Conservation (phyloP, 1,139 yeast genomes). For the Eremothecium gossypii region DNA sequence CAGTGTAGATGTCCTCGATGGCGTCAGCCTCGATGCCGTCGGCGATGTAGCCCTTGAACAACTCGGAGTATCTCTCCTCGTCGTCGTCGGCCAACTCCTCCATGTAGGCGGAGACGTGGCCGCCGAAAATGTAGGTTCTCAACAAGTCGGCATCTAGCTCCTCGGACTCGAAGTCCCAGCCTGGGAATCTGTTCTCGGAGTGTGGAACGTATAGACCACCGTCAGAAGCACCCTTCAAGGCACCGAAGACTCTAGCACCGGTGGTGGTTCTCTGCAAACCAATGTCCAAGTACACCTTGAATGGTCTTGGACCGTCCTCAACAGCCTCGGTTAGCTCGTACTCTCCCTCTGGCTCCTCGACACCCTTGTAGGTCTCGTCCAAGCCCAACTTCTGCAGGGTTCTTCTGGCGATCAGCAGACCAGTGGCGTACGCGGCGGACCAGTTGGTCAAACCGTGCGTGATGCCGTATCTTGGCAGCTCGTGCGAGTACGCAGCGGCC, state of each 20-base stretch:
- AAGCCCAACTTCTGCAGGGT: slow-evolving; percentile 95
- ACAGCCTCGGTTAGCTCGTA: slow-evolving; percentile 97
- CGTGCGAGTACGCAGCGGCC: slow-evolving; percentile 98
- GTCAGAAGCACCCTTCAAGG: slow-evolving; percentile 99
- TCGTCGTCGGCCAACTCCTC: slow-evolving; percentile 99
- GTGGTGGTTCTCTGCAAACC: slow-evolving; percentile 99
- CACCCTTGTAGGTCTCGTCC: slow-evolving; percentile 98
- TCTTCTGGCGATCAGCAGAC: slow-evolving; percentile 98
- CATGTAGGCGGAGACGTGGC: slow-evolving; percentile 99
- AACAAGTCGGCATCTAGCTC: slow-evolving; percentile 96
- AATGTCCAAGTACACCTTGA: slow-evolving; percentile 98
- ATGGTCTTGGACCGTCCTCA: slow-evolving; percentile 99
- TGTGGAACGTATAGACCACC: slow-evolving; percentile 99
- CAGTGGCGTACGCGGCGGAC: slow-evolving; percentile 99
- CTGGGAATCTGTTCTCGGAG: slow-evolving; percentile 99
- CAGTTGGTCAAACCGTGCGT: slow-evolving; percentile 99
- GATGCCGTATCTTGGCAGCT: slow-evolving; percentile 96
- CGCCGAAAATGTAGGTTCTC: slow-evolving; percentile 99
- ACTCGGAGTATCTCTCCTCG: slow-evolving; percentile 97
- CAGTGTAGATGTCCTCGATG: slow-evolving; percentile 88
- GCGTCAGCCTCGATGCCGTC: slow-evolving; percentile 97
- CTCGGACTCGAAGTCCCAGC: slow-evolving; percentile 98
- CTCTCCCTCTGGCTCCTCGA: slow-evolving; percentile 99
- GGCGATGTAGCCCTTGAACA: slow-evolving; percentile 94
- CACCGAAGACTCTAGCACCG: slow-evolving; percentile 99